Percentiles rank a stretch among this genome's conserved stretches.
phyloP scores from a whole-genome alignment of 176 grass and related monocot genomes.

The Metroxylon sagu region DNA sequence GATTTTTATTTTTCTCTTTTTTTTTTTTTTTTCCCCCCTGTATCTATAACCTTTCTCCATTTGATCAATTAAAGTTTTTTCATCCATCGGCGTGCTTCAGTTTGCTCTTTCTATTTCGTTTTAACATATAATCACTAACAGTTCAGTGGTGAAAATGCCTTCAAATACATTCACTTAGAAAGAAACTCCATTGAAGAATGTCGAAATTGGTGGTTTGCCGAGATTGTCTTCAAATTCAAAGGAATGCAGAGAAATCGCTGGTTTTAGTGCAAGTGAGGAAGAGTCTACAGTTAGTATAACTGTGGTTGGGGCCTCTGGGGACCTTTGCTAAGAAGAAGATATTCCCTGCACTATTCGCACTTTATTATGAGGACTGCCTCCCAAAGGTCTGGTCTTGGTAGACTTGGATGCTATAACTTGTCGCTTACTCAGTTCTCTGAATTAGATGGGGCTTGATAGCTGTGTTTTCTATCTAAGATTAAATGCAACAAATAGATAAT shows the following conservation, averaged over 20 bases:
- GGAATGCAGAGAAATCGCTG: constrained; percentile 31
- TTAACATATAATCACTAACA: too few species aligned
- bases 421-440: background rate
- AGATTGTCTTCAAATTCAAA: constrained; percentile 23
- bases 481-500: too few species aligned
- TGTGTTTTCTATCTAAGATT: too few species aligned
- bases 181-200: constrained; percentile 17
- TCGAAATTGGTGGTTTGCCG: constrained; percentile 31
- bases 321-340: constrained; percentile 99
- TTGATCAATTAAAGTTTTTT: too few species aligned
- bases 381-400: constrained; percentile 39
- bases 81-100: too few species aligned
- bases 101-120: too few species aligned
- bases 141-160: background rate
- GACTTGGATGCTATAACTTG: background rate
- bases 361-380: constrained; percentile 87
- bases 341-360: constrained; percentile 90
- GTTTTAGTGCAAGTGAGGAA: constrained; percentile 4
- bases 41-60: too few species aligned
- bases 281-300: constrained; percentile 78
- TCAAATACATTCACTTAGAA: background rate
- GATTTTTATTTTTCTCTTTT: too few species aligned
- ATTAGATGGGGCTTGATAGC: background rate
- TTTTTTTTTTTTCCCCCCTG: too few species aligned
- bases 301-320: constrained; percentile 79